Percentiles rank a stretch among this genome's conserved stretches.
Evolutionary conservation across 2,329 filamentous ascomycete genomes (phyloP).

Genomic region (Dothidotthia symphoricarpi): DNA sequence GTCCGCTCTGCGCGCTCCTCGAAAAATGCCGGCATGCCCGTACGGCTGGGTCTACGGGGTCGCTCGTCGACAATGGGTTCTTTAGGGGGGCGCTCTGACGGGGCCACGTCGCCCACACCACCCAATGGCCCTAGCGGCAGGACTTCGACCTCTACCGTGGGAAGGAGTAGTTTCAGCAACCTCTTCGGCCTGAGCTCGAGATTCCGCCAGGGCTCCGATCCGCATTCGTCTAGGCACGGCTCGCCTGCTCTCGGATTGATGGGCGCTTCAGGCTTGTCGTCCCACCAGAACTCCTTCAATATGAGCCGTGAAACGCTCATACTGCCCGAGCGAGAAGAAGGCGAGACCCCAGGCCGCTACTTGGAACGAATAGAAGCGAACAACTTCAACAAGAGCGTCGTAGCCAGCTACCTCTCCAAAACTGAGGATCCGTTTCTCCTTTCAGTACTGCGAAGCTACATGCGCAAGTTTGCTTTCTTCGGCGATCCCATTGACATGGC

Average conservation of each 20-base stretch:
- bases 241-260: conserved; percentile 59
- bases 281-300: conserved; percentile 81
- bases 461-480: conserved; percentile 92
- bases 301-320: conserved; percentile 67
- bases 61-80: conserved; percentile 91
- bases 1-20: conserved; percentile 64
- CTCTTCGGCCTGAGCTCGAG: conserved; percentile 73
- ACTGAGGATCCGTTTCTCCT: conserved; percentile 80
- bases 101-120: conserved; percentile 63
- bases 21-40: conserved; percentile 58
- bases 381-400: conserved; percentile 72
- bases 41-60: conserved; percentile 62
- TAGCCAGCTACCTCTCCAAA: conserved; percentile 83
- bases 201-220: conserved; percentile 78
- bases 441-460: conserved; percentile 86
- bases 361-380: conserved; percentile 78
- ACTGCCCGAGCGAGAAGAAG: conserved; percentile 77
- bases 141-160: conserved; percentile 79
- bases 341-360: conserved; percentile 88
- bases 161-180: conserved; percentile 89
- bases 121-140: conserved; percentile 50
- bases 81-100: conserved; percentile 67
- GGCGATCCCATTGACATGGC: conserved; percentile 98
- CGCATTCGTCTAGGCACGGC: conserved; percentile 59
- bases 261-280: conserved; percentile 68